These are phyloP conservation scores for Cryoendolithus antarcticus DNA, from an alignment of 2,329 filamentous ascomycete genomes.

Conservation along the genomic window DNA sequence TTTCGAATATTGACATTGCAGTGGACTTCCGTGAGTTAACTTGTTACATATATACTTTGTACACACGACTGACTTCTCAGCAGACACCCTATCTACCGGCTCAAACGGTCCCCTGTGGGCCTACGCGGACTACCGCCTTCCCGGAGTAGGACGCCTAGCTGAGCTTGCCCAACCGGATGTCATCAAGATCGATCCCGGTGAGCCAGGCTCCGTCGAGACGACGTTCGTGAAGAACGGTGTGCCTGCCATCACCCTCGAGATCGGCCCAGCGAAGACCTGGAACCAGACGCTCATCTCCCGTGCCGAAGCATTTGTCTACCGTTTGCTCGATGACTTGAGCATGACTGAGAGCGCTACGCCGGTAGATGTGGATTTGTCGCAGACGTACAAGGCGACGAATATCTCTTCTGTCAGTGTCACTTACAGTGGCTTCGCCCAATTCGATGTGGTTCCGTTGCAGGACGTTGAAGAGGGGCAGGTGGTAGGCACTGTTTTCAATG, in stretches of 20 bases:
- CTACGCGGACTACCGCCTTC: conserved; percentile 26
- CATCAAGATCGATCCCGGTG: conserved; percentile 28
- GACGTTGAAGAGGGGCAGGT: conserved; percentile 25
- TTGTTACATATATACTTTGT: not conserved
- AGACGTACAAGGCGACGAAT: conserved; percentile 19
- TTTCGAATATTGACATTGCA: conserved; percentile 26
- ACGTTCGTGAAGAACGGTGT: conserved; percentile 25
- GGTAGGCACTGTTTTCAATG: conserved; percentile 24
- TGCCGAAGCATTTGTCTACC: conserved; percentile 13
- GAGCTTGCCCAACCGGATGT: conserved; percentile 28
- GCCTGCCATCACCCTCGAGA: conserved; percentile 28
- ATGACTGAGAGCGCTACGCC: conserved; percentile 1
- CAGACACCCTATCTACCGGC: conserved; percentile 25
- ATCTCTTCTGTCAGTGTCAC: conserved; percentile 21
- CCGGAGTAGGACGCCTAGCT: conserved; percentile 27
- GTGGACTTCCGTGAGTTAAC: conserved; percentile 20
- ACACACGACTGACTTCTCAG: conserved; percentile 1
- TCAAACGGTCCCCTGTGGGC: conserved; percentile 27
- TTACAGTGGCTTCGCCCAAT: conserved; percentile 17
- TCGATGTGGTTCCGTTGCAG: conserved; percentile 21
- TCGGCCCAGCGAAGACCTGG: conserved; percentile 27
- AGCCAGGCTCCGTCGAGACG: conserved; percentile 28
- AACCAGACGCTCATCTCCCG: conserved; percentile 25
- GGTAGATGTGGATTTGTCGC: conserved; percentile 6
- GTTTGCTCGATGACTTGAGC: conserved; percentile 4